Evolutionary conservation across 495 filamentous ascomycete genomes (phyloP).

Genomic region (Xylaria flabelliformis): DNA sequence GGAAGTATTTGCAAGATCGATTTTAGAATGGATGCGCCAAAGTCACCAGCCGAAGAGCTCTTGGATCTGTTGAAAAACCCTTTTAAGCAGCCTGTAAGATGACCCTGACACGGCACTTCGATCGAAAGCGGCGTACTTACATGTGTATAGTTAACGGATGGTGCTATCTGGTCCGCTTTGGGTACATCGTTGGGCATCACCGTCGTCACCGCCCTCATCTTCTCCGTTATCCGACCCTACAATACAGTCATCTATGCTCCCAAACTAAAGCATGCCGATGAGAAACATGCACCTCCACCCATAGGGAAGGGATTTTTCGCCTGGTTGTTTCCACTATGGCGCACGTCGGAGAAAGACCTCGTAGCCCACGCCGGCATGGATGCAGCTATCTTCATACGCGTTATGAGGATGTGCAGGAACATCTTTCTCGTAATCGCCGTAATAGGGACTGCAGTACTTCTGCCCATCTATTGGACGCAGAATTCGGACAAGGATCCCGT

Average conservation of each 20-base stretch:
- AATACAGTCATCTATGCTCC: slow-evolving; percentile 93
- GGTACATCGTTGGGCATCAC: slow-evolving; percentile 80
- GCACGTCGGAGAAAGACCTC: slow-evolving; percentile 75
- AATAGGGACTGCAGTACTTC: slow-evolving; percentile 77
- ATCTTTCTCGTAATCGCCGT: slow-evolving; percentile 78
- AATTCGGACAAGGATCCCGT: slow-evolving; percentile 53
- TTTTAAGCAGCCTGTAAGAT: slow-evolving; percentile 52
- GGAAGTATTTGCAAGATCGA: not conserved
- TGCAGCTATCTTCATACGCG: slow-evolving; percentile 86
- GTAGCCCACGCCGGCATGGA: slow-evolving; percentile 85
- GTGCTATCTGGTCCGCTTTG: slow-evolving; percentile 79
- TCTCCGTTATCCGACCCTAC: slow-evolving; percentile 89
- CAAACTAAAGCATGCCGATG: slow-evolving; percentile 89
- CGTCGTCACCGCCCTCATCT: slow-evolving; percentile 72
- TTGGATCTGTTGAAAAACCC: slow-evolving; percentile 55
- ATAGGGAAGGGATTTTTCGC: slow-evolving; percentile 85
- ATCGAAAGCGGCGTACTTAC: slow-evolving; percentile 3
- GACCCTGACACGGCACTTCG: slow-evolving; percentile 7
- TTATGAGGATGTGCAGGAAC: slow-evolving; percentile 90
- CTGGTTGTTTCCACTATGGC: slow-evolving; percentile 80
- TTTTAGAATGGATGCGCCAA: slow-evolving; percentile 29
- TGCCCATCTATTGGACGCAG: slow-evolving; percentile 78
- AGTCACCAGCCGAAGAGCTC: slow-evolving; percentile 43
- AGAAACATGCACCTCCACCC: slow-evolving; percentile 90
- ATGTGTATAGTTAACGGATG: slow-evolving; percentile 45